Base-by-base conservation (phyloP, 2,329 filamentous ascomycete genomes). In the Botryotinia convoluta region DNA sequence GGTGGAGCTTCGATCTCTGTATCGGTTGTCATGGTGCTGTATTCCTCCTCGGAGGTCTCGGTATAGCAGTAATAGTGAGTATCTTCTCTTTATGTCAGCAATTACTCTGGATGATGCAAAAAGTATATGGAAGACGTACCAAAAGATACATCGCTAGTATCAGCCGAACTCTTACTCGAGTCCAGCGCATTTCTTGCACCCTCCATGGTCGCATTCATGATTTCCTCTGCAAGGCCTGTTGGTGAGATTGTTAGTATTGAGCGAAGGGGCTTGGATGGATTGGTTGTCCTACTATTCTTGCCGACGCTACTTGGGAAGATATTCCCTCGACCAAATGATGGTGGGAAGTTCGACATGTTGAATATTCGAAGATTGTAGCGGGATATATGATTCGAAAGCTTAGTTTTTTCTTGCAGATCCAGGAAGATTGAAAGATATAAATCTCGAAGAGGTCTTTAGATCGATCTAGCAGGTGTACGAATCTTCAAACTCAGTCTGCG, bases 31-130 rank as follows among this genome's bases (percentile, higher is more conserved):
- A 42, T 18, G 0, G 12, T 20, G 20, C 48, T 54, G 2, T 32
- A 22, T 12, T 54, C 45, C 3, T 35, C 45, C 14, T 54, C 45
- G 26, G 64, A 68, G 3, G 18, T 29, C 1, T 68, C 35, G 3
- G 16, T 4, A 29, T 68, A 26, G 35, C 26, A 57, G 29, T 57
- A 54, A 29, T 68, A 29, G 10, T 54, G 26, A 3, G 45, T 54
- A 0, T 32, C 63, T 67, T 39, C 2, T 29, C 8, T 5, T 6
- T n/a, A 1, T 9, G 32, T 67, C 22, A 67, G 32, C 0, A 10
- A 29, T 2, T 29, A 45, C 14, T 20, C 4, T 9, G 22, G 6
- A 44, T 44, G 0, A 44, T 2, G 1, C 4, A 44, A 0, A 44
- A 44, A 1, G 4, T 20, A 44, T 3, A 20, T 45, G 44, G 8